Base-by-base conservation (phyloP, 768 basidiomycete species). In the Pleurotus platypus region DNA sequence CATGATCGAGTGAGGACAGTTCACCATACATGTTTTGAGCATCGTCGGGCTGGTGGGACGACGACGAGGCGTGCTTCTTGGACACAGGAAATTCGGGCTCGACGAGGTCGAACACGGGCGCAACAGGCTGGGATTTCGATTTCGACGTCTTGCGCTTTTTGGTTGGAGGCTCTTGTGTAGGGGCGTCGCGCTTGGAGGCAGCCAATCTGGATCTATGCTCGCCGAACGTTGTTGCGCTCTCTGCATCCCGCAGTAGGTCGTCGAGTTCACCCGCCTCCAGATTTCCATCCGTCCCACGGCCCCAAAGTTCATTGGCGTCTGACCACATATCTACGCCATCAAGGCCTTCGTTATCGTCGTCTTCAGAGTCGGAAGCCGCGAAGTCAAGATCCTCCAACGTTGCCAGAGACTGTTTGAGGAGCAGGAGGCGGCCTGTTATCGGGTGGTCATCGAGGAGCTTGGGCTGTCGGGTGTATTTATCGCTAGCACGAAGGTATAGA, bases 361-460 rank as follows among this genome's bases (percentile, higher is more conserved):
- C 74, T 2, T 80, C 78, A 2, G 77, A 78, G 45, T 81, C 79
- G 42, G 78, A 73, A 54, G 69, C 67, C 9, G 78, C 78, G 58
- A 96, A 86, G 68, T 90, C 89, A n/a, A 96, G 80, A 48, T 86
- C 87, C 71, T 97, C 94, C 49, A 98, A 79, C 11, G 85, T 90
- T 24, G 80, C 70, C 15, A 98, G 77, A 1, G 86, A 84, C 67
- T 92, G 85, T 70, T 96, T 96, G 46, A 98, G 81, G 12, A 84
- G 80, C 27, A 96, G 76, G 2, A 98, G 80, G 8, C 94, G 88
- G 27, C 76, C 72, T 57, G 92, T 77, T 62, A 94, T 85, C 3
- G 91, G 89, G 66, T 87, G 88, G 13, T 76, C 71, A 66, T 81
- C 83, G 56, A 92, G 79, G 39, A 81, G 79, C 58, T 83, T 79